Percentiles rank a stretch among this genome's conserved stretches.
These are phyloP conservation scores for Podila epigama DNA, from an alignment of 192 early-diverging fungal genomes.

Conservation along the genomic window DNA sequence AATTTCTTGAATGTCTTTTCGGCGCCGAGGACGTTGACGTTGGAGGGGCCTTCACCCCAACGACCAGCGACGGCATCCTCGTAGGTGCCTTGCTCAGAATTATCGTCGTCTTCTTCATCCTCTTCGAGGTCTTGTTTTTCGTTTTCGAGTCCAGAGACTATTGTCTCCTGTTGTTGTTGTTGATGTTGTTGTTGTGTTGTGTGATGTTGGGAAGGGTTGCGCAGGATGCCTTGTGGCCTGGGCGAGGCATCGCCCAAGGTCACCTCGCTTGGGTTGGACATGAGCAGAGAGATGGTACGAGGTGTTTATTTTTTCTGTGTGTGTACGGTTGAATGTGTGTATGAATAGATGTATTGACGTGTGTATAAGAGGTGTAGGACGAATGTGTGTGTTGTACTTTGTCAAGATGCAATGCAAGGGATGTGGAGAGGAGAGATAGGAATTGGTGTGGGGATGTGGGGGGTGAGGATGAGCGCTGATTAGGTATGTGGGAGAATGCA, in stretches of 20 bases:
- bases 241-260: constrained; percentile 26
- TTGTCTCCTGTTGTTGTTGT: constrained; percentile 9
- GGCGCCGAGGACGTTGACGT: constrained; percentile 25
- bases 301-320: background rate
- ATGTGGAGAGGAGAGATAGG: background rate
- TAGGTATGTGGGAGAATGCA: no score
- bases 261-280: constrained; percentile 42
- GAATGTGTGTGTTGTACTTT: background rate
- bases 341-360: background rate
- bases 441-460: background rate
- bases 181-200: background rate
- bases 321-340: background rate
- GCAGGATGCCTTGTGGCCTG: constrained; percentile 14
- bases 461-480: no score
- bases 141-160: constrained; percentile 22
- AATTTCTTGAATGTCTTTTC: constrained; percentile 24
- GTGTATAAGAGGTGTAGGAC: background rate
- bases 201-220: constrained; percentile 9
- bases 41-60: constrained; percentile 47
- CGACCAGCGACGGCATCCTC: constrained; percentile 33
- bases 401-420: background rate
- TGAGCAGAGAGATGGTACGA: background rate
- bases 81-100: constrained; percentile 10
- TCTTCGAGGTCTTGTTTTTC: constrained; percentile 28
- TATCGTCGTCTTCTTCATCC: constrained; percentile 6